These are phyloP conservation scores for Secale cereale DNA, from an alignment of 176 grass and related monocot genomes.

Conservation along the genomic window DNA sequence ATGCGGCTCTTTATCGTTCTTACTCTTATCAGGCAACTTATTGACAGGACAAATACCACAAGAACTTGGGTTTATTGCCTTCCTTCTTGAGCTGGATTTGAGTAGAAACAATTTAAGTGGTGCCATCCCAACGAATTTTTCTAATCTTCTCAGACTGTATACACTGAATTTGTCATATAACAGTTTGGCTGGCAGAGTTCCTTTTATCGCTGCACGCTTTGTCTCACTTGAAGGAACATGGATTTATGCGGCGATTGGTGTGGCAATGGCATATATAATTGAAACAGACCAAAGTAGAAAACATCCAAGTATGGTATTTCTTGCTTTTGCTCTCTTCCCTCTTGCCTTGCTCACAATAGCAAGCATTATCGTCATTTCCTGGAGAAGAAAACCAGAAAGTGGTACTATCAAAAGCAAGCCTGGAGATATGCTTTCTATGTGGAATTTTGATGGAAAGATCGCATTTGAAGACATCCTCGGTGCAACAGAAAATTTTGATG, in stretches of 20 bases:
- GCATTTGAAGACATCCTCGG: constrained; percentile 1
- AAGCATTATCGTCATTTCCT: not conserved
- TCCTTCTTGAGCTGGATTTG: not conserved
- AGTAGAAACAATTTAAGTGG: constrained; percentile 28
- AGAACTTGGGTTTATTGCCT: not conserved
- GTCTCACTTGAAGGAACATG: not conserved
- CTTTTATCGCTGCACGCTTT: not conserved
- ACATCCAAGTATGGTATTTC: not conserved
- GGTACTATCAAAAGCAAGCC: not conserved
- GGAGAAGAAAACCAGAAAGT: not conserved
- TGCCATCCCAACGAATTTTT: not conserved
- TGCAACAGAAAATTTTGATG: constrained; percentile 32
- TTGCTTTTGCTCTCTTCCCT: not conserved
- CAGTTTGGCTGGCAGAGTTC: not conserved
- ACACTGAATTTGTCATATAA: not conserved
- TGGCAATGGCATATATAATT: not conserved
- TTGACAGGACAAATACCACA: constrained; percentile 4
- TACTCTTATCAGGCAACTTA: not conserved
- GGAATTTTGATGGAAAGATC: constrained; percentile 15
- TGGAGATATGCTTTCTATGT: not conserved
- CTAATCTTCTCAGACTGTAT: rapidly evolving
- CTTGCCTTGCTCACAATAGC: not conserved
- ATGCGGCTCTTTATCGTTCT: rapidly evolving
- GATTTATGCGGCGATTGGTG: not conserved
- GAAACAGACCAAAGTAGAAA: not conserved